phyloP scores from a whole-genome alignment of 345 rosid genomes.

The Gossypium anomalum region DNA sequence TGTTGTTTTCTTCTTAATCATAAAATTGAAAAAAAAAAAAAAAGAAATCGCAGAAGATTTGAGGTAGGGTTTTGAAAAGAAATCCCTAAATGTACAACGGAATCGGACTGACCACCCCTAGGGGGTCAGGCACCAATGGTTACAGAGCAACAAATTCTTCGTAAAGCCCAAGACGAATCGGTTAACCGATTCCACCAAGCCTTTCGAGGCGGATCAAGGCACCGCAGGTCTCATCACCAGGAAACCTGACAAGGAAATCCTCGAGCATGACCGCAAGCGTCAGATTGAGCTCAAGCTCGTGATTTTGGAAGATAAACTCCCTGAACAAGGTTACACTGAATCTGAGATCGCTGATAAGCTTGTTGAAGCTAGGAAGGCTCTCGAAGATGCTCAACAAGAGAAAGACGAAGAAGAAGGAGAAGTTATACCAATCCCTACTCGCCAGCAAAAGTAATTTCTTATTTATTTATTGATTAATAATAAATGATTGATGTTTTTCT shows the following conservation, averaged over 20 bases:
- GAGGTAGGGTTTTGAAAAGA: conserved; percentile 6
- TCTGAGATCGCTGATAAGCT: conserved; percentile 76
- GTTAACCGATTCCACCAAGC: conserved; percentile 44
- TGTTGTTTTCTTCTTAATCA: not conserved
- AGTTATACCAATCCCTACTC: not conserved
- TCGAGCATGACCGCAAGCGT: conserved; percentile 88
- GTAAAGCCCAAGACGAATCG: conserved; percentile 64
- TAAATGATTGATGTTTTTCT: too few species aligned
- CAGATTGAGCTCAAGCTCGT: conserved; percentile 82
- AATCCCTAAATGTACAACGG: conserved; percentile 69
- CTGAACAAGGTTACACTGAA: conserved; percentile 75
- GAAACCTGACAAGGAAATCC: conserved; percentile 77
- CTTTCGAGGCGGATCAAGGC: conserved; percentile 74
- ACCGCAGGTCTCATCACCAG: conserved; percentile 66
- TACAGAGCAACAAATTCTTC: conserved; percentile 79
- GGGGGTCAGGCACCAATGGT: conserved; percentile 97
- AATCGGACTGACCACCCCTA: conserved; percentile 81
- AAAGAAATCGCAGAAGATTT: not conserved
- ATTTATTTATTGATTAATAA: too few species aligned
- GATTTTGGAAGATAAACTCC: conserved; percentile 70
- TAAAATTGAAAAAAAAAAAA: not conserved
- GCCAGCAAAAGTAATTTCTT: not conserved
- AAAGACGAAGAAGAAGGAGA: conserved; percentile 6
- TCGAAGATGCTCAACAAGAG: conserved; percentile 36
- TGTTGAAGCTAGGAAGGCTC: conserved; percentile 54